phyloP scores from a whole-genome alignment of 345 rosid species.

The Excoecaria cochinchinensis region DNA sequence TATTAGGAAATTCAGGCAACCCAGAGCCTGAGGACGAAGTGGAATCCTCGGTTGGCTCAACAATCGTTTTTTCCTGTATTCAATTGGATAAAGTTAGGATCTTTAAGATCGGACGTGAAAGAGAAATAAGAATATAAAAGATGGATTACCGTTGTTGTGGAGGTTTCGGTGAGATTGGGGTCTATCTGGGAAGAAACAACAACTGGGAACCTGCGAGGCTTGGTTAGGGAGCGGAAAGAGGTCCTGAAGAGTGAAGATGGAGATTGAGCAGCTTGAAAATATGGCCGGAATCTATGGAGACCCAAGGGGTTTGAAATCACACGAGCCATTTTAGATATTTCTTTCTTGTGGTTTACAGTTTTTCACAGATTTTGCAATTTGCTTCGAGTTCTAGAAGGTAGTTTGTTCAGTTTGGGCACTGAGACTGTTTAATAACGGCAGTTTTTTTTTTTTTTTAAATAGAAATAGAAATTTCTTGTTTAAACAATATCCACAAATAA shows the following conservation, averaged over 20 bases:
- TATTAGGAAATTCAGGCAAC: constrained; percentile 62
- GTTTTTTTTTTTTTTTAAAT: too few relatives aligned
- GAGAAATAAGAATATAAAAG: neutral
- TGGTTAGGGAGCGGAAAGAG: constrained; percentile 5
- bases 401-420: too few relatives aligned
- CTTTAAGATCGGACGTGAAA: neutral
- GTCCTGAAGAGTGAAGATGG: constrained; percentile 7
- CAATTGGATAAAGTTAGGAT: neutral
- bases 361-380: neutral
- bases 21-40: constrained; percentile 35
- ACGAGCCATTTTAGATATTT: constrained; percentile 30
- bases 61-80: constrained; percentile 49
- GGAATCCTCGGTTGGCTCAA: constrained; percentile 26
- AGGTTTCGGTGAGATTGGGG: constrained; percentile 35
- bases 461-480: too few relatives aligned
- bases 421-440: too few relatives aligned
- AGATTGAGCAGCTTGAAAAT: constrained; percentile 18
- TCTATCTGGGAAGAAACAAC: constrained; percentile 41
- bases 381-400: neutral
- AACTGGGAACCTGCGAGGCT: constrained; percentile 24
- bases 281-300: constrained; percentile 41
- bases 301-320: constrained; percentile 37
- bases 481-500: too few relatives aligned
- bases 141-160: constrained; percentile 4
- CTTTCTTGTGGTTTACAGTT: neutral